Base-by-base conservation (phyloP, 805 yeast genomes). In the Torulaspora maleeae region DNA sequence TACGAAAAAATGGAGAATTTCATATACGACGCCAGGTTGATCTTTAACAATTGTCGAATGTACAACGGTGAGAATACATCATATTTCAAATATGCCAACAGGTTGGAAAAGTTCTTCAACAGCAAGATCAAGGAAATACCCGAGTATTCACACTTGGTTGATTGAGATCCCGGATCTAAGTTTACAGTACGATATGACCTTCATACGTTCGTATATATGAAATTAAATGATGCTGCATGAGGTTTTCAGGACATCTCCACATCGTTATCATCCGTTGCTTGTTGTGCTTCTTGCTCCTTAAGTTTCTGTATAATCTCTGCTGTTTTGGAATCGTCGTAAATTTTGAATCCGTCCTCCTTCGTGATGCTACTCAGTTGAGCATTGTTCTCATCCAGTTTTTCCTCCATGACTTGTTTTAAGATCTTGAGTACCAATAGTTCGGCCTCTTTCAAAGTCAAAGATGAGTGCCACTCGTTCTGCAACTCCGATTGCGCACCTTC, bases 401-500 rank as follows among this genome's bases (percentile, higher is more conserved):
- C 99, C 73, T 93, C 99, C 99, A 93, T 93, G 37, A 93, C 99
- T 70, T 93, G 99, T 67, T 90, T 90, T 58, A 93, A 76, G 45
- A 87, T 86, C 71, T 89, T 90, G 62, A 93, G 76, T 5, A 90
- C 83, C 62, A 93, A 74, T 35, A 86, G 69, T 73, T 93, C 98
- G 7, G 98, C 99, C 65, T 95, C 99, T 55, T 82, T 80, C 56
- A 93, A 72, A 11, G 97, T 88, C 59, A 93, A 75, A 16, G 95
- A 86, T 54, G 83, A 83, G 70, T 91, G 98, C 71, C 93, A 93
- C 70, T 93, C 96, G 61, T 90, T 91, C 68, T 90, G 96, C 62
- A 93, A 75, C 68, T 93, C 99, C 1, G 96, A 84, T 70, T 95
- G 99, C 1, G 99, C 99, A 53, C 99, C 99, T 70, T 93, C 99